Evolutionary conservation across 257 asterid genomes (phyloP).

Genomic region (Scutellaria baicalensis): DNA sequence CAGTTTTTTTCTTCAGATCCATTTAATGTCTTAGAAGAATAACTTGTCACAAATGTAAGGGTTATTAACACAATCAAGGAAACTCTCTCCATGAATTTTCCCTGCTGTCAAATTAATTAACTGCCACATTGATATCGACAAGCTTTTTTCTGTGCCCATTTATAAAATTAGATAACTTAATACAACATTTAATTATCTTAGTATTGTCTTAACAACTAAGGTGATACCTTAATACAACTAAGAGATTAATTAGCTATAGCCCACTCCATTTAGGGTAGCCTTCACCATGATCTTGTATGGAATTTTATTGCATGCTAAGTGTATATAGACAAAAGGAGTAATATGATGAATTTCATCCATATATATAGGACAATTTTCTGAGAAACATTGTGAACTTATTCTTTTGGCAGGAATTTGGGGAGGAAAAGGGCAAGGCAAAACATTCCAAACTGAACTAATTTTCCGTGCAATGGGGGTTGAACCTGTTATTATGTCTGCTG

Average conservation of each 20-base stretch:
- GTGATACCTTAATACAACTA: neutral
- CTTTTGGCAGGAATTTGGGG: constrained; percentile 78
- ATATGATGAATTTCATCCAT: constrained; percentile 3
- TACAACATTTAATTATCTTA: neutral
- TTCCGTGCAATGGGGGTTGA: constrained; percentile 86
- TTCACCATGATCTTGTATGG: neutral
- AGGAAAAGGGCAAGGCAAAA: constrained; percentile 94
- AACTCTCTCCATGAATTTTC: neutral
- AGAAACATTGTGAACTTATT: neutral
- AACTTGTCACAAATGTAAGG: neutral
- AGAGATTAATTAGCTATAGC: neutral
- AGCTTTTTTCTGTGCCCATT: neutral
- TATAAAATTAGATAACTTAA: neutral
- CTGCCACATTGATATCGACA: neutral
- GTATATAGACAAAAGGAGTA: neutral
- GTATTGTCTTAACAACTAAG: neutral
- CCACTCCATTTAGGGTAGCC: neutral
- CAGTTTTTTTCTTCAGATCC: constrained; percentile 5
- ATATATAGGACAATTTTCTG: neutral
- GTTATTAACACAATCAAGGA: constrained; percentile 4
- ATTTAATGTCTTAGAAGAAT: constrained; percentile 6
- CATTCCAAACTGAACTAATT: constrained; percentile 91
- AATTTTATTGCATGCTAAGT: neutral
- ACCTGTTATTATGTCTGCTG: constrained; percentile 93
- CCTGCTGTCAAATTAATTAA: neutral